Evolutionary conservation across 2,329 filamentous ascomycete genomes (phyloP).

Genomic region (Epichloe gansuensis): DNA sequence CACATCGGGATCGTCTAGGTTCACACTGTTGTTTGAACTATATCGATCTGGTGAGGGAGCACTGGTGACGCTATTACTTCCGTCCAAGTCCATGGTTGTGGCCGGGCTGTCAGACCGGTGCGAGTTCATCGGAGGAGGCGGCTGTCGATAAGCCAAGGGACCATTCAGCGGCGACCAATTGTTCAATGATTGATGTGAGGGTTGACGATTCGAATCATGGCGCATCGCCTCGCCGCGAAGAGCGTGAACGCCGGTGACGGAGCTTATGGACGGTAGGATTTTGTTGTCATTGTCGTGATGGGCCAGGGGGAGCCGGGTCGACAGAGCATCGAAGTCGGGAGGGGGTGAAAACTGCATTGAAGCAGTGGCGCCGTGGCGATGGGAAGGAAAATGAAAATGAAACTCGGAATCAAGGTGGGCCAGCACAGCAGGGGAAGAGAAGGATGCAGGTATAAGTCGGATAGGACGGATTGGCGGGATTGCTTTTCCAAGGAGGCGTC

Average conservation of each 20-base stretch:
- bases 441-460: not conserved
- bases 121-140: constrained; percentile 10
- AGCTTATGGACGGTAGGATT: constrained; percentile 25
- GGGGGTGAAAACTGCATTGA: constrained; percentile 15
- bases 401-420: not conserved
- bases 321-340: constrained; percentile 15
- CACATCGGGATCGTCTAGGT: constrained; percentile 54
- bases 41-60: constrained; percentile 32
- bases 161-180: constrained; percentile 38
- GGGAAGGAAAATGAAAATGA: not conserved
- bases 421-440: not conserved
- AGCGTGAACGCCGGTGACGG: constrained; percentile 20
- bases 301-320: constrained; percentile 14
- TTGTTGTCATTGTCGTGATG: constrained; percentile 17
- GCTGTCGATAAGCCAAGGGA: constrained; percentile 30
- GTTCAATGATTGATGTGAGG: constrained; percentile 16
- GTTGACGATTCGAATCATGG: constrained; percentile 7
- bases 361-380: constrained; percentile 5
- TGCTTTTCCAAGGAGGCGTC: not conserved
- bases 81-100: constrained; percentile 34
- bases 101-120: constrained; percentile 32
- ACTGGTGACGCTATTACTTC: constrained; percentile 26
- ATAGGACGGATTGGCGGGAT: not conserved
- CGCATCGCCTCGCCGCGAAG: constrained; percentile 12
- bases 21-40: constrained; percentile 36